These are phyloP conservation scores for Cryptococcus jaspeensis DNA, from an alignment of 1,284 basidiomycete genomes.

Conservation along the genomic window DNA sequence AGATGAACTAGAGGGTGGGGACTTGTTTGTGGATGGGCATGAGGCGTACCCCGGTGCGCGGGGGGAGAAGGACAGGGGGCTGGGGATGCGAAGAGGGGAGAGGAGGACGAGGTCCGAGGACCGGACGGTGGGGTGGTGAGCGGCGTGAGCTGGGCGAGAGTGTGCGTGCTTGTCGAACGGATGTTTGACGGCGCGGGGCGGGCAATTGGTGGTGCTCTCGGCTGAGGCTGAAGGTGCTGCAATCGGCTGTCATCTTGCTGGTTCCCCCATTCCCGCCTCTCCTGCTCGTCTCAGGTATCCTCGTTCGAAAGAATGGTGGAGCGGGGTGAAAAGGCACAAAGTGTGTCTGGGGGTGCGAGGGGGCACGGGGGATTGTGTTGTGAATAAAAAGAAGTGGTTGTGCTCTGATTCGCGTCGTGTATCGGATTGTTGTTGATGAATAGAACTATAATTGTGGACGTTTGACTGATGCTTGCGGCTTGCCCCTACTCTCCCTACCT, in stretches of 20 bases:
- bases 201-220: no score
- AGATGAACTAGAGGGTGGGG: conserved; percentile 20
- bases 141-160: conserved; percentile 6
- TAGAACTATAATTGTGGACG: no score
- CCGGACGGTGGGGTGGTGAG: conserved; percentile 2
- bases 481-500: background rate
- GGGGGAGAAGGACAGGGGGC: conserved; percentile 7
- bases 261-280: no score
- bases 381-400: background rate
- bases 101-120: background rate
- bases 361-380: no score
- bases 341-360: no score
- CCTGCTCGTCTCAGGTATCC: no score
- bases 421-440: background rate
- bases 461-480: no score
- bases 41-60: conserved; percentile 7
- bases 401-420: no score
- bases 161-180: conserved; percentile 7
- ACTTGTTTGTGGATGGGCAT: conserved; percentile 16
- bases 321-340: no score
- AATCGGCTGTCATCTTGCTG: background rate
- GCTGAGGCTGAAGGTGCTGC: background rate
- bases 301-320: no score
- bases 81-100: conserved; percentile 1
- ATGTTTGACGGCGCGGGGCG: background rate